phyloP scores from a whole-genome alignment of 805 yeast genomes.

The Pichia cephalocereana region DNA sequence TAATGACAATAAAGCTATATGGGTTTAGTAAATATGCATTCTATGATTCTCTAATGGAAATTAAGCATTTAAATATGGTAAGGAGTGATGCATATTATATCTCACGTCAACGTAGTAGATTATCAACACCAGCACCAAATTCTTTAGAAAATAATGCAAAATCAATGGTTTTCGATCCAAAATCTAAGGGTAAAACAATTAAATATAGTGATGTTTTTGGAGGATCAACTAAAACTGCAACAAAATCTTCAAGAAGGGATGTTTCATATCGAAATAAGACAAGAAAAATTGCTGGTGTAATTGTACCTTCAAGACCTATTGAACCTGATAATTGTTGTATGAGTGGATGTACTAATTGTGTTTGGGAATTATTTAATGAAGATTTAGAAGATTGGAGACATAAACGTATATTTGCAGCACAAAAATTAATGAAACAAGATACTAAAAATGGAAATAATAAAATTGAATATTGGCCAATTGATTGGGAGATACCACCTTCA shows the following conservation, averaged over 20 bases:
- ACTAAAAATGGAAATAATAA: conserved; percentile 17
- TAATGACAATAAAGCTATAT: conserved; percentile 28
- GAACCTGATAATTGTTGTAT: conserved; percentile 97
- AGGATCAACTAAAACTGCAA: conserved; percentile 22
- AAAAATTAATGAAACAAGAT: conserved; percentile 28
- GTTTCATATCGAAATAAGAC: conserved; percentile 26
- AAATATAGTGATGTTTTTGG: conserved; percentile 24
- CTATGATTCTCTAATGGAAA: conserved; percentile 5
- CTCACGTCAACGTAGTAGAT: conserved; percentile 8
- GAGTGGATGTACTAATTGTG: conserved; percentile 96
- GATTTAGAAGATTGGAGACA: conserved; percentile 78
- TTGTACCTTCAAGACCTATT: conserved; percentile 72
- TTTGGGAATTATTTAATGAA: conserved; percentile 88
- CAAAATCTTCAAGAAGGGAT: conserved; percentile 28
- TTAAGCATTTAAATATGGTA: conserved; percentile 5
- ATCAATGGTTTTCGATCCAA: conserved; percentile 21
- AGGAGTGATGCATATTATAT: conserved; percentile 8
- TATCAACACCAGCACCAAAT: conserved; percentile 8
- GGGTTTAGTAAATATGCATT: conserved; percentile 5
- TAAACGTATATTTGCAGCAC: conserved; percentile 49
- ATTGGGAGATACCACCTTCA: conserved; percentile 49
- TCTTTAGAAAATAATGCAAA: not conserved
- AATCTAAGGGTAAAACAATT: conserved; percentile 11
- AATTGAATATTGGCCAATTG: conserved; percentile 50
- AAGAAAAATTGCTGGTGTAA: conserved; percentile 48